Percentiles rank a stretch among this genome's conserved stretches.
phyloP scores from a whole-genome alignment of 2,329 filamentous ascomycete species.

The Ramichloridium luteum region DNA sequence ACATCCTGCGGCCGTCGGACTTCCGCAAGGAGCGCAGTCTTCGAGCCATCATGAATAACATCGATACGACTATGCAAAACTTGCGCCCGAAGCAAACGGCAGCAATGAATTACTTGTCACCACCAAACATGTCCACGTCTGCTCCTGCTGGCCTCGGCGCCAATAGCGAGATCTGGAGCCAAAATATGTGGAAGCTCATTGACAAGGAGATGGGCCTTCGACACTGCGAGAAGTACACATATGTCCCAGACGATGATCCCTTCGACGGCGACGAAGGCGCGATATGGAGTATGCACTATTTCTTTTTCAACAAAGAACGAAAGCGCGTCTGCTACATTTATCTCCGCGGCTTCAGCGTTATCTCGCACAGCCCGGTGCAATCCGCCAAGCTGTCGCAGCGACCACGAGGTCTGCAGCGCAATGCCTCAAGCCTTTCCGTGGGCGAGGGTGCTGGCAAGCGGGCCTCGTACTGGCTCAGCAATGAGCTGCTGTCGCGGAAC shows the following conservation, averaged over 20 bases:
- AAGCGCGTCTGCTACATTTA: conserved; percentile 94
- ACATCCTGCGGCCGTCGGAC: conserved; percentile 76
- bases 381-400: conserved; percentile 33
- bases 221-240: conserved; percentile 81
- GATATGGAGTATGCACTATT: conserved; percentile 92
- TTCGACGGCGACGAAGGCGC: conserved; percentile 86
- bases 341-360: conserved; percentile 72
- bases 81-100: conserved; percentile 48
- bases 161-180: conserved; percentile 53
- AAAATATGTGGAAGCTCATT: conserved; percentile 81
- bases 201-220: conserved; percentile 90
- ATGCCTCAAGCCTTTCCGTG: conserved; percentile 25
- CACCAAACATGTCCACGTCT: conserved; percentile 15
- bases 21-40: conserved; percentile 77
- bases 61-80: conserved; percentile 80
- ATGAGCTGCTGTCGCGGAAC: conserved; percentile 32
- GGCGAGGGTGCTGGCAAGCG: conserved; percentile 59
- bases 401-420: conserved; percentile 21
- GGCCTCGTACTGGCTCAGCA: conserved; percentile 77
- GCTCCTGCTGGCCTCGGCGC: conserved; percentile 15
- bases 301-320: conserved; percentile 88
- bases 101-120: conserved; percentile 16
- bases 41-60: conserved; percentile 68
- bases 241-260: conserved; percentile 77
- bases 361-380: conserved; percentile 48